Conservation (phyloP, 164 flowering plant genomes). For the Buxus sempervirens region DNA sequence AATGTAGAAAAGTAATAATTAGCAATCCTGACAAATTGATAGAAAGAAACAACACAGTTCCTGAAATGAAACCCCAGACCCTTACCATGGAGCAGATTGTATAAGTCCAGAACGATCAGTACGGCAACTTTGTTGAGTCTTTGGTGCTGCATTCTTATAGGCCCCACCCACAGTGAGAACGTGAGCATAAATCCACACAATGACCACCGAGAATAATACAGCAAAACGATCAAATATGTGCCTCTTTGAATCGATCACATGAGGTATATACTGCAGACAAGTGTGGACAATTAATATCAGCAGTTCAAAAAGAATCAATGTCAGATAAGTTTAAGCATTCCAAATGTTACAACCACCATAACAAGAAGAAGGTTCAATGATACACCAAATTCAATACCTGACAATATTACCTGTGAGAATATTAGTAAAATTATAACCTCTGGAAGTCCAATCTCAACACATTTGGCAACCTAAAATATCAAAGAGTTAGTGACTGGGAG, state of each 20-base stretch:
- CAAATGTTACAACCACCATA: too few species aligned
- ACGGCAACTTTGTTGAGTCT: constrained; percentile 73
- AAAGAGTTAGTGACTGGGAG: not conserved
- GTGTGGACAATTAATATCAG: not conserved
- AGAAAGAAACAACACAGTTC: not conserved
- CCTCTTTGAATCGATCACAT: constrained; percentile 40
- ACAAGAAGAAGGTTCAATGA: not conserved
- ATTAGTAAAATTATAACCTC: constrained; percentile 61
- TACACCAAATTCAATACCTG: not conserved
- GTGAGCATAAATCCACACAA: constrained; percentile 93
- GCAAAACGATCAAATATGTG: constrained; percentile 78
- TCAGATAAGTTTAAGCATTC: not conserved
- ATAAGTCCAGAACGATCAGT: constrained; percentile 89
- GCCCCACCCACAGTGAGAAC: constrained; percentile 96
- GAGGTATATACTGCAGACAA: constrained; percentile 75
- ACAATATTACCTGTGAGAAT: constrained; percentile 65
- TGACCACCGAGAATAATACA: constrained; percentile 70
- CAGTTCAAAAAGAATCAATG: not conserved
- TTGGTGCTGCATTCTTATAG: constrained; percentile 49
- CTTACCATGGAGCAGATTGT: constrained; percentile 85
- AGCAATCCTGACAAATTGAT: too few species aligned
- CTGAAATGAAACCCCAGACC: not conserved
- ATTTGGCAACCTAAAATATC: constrained; percentile 63
- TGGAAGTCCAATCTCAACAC: constrained; percentile 90
- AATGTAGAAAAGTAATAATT: too few species aligned